Percentiles rank a stretch among this genome's conserved stretches.
phyloP scores from a whole-genome alignment of 768 basidiomycete genomes.

The Atractiella rhizophila region DNA sequence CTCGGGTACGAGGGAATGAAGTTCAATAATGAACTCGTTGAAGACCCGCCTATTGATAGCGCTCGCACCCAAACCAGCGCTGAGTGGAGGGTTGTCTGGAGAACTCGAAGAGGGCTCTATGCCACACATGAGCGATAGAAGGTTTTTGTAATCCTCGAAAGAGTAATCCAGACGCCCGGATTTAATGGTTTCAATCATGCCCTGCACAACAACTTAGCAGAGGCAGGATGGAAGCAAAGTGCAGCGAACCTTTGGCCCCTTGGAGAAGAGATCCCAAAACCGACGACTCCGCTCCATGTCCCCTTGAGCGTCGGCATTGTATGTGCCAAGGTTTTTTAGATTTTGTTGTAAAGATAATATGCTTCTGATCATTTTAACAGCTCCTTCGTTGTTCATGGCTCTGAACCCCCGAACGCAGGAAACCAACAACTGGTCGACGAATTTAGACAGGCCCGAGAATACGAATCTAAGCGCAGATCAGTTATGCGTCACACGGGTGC shows the following conservation, averaged over 20 bases:
- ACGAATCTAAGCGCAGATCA: slow-evolving; percentile 35
- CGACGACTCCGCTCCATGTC: slow-evolving; percentile 50
- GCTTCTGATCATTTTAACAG: slow-evolving; percentile 66
- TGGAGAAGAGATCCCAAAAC: slow-evolving; percentile 55
- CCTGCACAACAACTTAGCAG: slow-evolving; percentile 25
- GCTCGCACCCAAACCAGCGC: no score
- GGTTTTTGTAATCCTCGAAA: slow-evolving; percentile 79
- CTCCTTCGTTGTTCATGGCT: slow-evolving; percentile 43
- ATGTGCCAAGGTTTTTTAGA: slow-evolving; percentile 40
- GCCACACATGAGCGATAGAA: slow-evolving; percentile 71
- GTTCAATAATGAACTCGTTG: no score
- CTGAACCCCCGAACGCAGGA: slow-evolving; percentile 44
- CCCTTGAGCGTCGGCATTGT: slow-evolving; percentile 33
- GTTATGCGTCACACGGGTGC: not conserved
- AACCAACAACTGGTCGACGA: slow-evolving; percentile 65
- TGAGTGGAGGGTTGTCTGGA: no score
- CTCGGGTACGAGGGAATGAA: no score
- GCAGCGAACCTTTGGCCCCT: slow-evolving; percentile 41
- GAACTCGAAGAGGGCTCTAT: slow-evolving; percentile 42
- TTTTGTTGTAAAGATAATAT: slow-evolving; percentile 78
- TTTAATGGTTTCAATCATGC: slow-evolving; percentile 48
- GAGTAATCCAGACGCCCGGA: slow-evolving; percentile 34
- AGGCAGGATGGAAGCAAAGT: not conserved
- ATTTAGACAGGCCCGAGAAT: slow-evolving; percentile 56
- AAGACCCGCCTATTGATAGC: no score